Conservation (phyloP, 1,284 basidiomycete genomes). For the Vanrija pseudolonga region DNA sequence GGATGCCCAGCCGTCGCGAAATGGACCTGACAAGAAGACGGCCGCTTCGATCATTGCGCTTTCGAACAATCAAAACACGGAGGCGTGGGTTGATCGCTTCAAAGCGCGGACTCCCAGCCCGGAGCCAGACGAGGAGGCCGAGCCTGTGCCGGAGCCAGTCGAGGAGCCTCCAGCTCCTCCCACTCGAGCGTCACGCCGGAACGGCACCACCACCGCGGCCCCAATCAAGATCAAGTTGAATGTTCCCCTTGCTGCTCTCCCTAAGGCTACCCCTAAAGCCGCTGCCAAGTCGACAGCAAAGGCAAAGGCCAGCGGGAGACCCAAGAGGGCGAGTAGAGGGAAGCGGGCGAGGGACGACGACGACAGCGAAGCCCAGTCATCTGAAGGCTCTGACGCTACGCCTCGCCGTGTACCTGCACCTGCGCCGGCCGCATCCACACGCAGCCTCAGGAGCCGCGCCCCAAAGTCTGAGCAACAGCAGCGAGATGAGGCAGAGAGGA, state of each 20-base stretch:
- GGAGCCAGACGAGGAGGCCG: not conserved
- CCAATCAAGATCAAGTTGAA: too few relatives aligned
- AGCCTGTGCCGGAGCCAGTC: not conserved
- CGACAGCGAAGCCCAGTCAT: conserved; percentile 14
- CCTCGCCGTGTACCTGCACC: conserved; percentile 1
- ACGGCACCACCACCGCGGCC: too few relatives aligned
- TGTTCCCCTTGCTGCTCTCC: too few relatives aligned
- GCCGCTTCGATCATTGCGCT: conserved; percentile 30
- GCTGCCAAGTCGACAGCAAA: too few relatives aligned
- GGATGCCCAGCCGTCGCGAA: conserved; percentile 1
- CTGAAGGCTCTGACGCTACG: conserved; percentile 1
- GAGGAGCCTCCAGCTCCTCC: not conserved
- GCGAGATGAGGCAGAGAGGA: conserved; percentile 26
- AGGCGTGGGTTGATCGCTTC: conserved; percentile 12
- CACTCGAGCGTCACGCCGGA: too few relatives aligned
- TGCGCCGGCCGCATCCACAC: conserved; percentile 8
- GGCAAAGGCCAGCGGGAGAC: not conserved
- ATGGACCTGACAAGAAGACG: not conserved
- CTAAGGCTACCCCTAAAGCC: too few relatives aligned
- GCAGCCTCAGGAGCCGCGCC: conserved; percentile 27
- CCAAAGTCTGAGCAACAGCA: conserved; percentile 26
- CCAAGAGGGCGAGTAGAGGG: not conserved
- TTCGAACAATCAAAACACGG: conserved; percentile 21
- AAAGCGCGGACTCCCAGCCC: not conserved
- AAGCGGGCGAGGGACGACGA: conserved; percentile 10